Base-by-base conservation (phyloP, 768 basidiomycete genomes). In the Cyathus striatus region DNA sequence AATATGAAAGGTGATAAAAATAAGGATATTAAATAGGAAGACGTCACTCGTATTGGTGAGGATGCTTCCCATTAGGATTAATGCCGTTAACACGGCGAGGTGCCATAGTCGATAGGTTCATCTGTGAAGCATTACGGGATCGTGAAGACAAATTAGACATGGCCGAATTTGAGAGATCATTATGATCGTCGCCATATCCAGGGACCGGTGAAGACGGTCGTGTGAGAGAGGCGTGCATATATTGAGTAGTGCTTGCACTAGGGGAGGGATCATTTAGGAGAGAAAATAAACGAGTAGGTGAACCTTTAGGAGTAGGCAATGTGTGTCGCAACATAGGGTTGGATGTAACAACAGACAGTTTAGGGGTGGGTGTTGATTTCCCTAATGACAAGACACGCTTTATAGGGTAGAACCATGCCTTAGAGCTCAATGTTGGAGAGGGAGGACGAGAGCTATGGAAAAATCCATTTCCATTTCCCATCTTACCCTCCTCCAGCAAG, bases 81-180 rank as follows among this genome's bases (percentile, higher is more conserved):
- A 59, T 63, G 21, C 35, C 18, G 49, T 59, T 62, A 23, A 54
- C 45, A 46, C 63, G 57, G 41, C 81, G 70, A 33, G 82, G 69
- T 23, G 70, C 62, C 45, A 79, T 56, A n/a, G 64, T 68, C 26
- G 77, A 68, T 30, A 86, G 55, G 55, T 75, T 86, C 57, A 80
- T 72, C 59, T 80, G 76, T 3, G 84, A 86, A 6, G 72, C 69
- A 49, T 85, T 87, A 50, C 81, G 68, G 50, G 85, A 87, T 13
- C 85, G 76, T 38, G 77, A 65, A 21, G 76, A 72, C 41, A 76
- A 65, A 38, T 60, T 61, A 65, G 54, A 57, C 63, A 56, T 50
- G 48, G 50, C 44, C 51, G 46, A 44, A 39, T 50, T 46, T n/a
- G 14, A 10, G 12, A n/a, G 14, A 18, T 37, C 18, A 37, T 51